Evolutionary conservation across 2,329 filamentous ascomycete genomes (phyloP).

Genomic region (Cladosporium sp.): DNA sequence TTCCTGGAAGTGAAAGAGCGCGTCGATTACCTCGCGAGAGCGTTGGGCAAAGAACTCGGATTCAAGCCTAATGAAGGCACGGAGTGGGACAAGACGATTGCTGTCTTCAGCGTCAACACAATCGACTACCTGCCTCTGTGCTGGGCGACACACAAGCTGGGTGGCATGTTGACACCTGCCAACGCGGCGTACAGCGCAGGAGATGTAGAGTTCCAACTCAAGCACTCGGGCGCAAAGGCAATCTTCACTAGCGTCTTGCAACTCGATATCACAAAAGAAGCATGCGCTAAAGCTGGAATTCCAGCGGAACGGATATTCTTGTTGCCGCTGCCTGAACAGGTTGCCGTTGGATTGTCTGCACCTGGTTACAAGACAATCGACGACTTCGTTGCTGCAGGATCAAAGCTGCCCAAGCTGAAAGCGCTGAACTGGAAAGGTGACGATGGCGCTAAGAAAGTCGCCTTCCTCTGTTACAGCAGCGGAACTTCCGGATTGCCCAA

Average conservation of each 20-base stretch:
- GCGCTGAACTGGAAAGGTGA: slow-evolving; percentile 61
- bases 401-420: slow-evolving; percentile 54
- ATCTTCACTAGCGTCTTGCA: slow-evolving; percentile 72
- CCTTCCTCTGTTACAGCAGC: slow-evolving; percentile 78
- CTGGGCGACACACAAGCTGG: slow-evolving; percentile 72
- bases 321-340: slow-evolving; percentile 62
- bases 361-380: slow-evolving; percentile 64
- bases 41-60: slow-evolving; percentile 68
- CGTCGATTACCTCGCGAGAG: slow-evolving; percentile 66
- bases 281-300: slow-evolving; percentile 63
- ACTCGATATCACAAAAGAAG: slow-evolving; percentile 63
- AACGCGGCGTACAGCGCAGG: slow-evolving; percentile 71
- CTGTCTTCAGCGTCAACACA: slow-evolving; percentile 78
- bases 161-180: slow-evolving; percentile 72
- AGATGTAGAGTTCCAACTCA: slow-evolving; percentile 72
- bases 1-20: slow-evolving; percentile 63
- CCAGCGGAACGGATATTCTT: slow-evolving; percentile 66
- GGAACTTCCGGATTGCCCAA: slow-evolving; percentile 74
- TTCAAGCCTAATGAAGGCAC: slow-evolving; percentile 69
- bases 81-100: slow-evolving; percentile 80
- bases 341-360: slow-evolving; percentile 50
- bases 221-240: slow-evolving; percentile 66
- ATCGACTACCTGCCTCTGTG: slow-evolving; percentile 73
- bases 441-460: slow-evolving; percentile 66
- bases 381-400: slow-evolving; percentile 64